Evolutionary conservation across 495 filamentous ascomycete species (phyloP).

Genomic region (Neurospora sp.): DNA sequence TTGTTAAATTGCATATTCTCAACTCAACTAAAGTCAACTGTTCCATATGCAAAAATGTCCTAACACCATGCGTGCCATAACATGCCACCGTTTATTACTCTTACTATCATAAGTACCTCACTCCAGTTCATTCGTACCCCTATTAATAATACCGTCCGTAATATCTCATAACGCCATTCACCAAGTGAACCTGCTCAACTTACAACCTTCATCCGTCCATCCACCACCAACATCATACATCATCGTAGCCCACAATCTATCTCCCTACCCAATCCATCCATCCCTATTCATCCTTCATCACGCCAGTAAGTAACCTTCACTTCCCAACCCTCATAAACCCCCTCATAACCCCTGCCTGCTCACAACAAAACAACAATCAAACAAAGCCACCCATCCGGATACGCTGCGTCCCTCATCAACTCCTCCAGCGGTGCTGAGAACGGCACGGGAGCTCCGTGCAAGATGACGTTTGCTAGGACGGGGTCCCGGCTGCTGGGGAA

Average conservation of each 20-base stretch:
- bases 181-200: background rate
- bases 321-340: background rate
- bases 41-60: background rate
- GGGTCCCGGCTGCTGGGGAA: conserved; percentile 82
- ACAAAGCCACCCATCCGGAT: conserved; percentile 88
- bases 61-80: background rate
- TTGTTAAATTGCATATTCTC: background rate
- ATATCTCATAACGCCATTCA: background rate
- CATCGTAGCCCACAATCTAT: background rate
- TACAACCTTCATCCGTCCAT: background rate
- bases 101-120: background rate
- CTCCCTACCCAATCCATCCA: background rate
- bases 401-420: conserved; percentile 67
- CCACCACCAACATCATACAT: background rate
- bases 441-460: conserved; percentile 81
- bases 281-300: background rate
- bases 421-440: conserved; percentile 79
- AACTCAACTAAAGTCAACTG: background rate
- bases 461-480: conserved; percentile 78
- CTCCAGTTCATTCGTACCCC: background rate
- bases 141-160: background rate
- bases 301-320: background rate
- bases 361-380: conserved; percentile 68
- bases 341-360: background rate
- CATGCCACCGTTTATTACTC: background rate